Evolutionary conservation across 192 early-diverging fungal genomes (phyloP), one percentile per base, ranked within the genome.

Genomic region (Dimargaris xerosporica): DNA sequence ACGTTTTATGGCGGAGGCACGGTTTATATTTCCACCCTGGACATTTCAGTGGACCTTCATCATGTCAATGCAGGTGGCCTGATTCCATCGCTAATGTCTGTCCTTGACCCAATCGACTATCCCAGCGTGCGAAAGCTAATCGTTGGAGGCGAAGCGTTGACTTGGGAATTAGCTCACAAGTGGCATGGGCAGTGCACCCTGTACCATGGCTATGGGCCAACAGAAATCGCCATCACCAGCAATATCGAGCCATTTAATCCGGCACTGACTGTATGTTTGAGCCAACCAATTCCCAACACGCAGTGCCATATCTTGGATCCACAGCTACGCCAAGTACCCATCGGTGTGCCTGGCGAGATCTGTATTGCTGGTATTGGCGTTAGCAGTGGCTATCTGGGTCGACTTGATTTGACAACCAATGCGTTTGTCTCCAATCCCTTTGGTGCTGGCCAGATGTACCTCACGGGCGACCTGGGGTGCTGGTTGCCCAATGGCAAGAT

Each of bases 401-500:
- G 21, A 12, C 46, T 12, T 3, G 46, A 47, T 3, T 12, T 47
- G 15, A 47, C 46, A 2, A 12, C 15, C 2, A 16, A 47, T 2
- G 46, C 11, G 15, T 47, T 47, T 21, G 46, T 54, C 6, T 3
- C 53, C 54, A 56, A 56, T 19, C 54, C 54, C 6, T 56, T 56
- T 34, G 54, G 54, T 1, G 1, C 26, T 0, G 54, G 54, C 29
- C 28, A 13, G 10, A 0, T 56, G 7, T 56, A 56, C 54, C 54
- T 7, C 9, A 56, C 54, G 25, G 54, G 54, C 2, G 54, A 56
- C 28, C 28, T 56, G 1, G 54, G 54, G 23, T 56, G 54, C 28
- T 56, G 54, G 54, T 34, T 56, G 29, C 54, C 54, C 30, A 30
- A 9, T 9, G 54, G 54, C 34, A 34, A 56, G 30, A 28, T 56